Evolutionary conservation across 345 rosid genomes (phyloP).

Genomic region (Moricandia arvensis): DNA sequence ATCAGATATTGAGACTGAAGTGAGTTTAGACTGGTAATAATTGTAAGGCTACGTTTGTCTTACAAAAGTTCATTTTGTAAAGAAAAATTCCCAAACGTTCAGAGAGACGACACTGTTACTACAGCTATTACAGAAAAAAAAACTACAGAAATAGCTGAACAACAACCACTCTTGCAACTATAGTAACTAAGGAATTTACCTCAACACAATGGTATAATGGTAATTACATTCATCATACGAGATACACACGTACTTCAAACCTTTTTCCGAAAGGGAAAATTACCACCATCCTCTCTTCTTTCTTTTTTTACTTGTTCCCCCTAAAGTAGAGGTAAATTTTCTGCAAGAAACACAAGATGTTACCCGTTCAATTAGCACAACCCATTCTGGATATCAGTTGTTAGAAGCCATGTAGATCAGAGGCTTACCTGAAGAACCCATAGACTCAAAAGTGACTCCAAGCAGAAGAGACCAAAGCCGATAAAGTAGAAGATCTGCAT

Average conservation of each 20-base stretch:
- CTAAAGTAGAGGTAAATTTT: conserved; percentile 82
- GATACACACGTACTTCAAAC: conserved; percentile 22
- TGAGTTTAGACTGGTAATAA: neutral
- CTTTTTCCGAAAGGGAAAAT: neutral
- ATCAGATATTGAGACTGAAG: neutral
- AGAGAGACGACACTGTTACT: neutral
- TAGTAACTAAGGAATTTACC: conserved; percentile 28
- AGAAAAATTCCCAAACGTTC: too few relatives aligned
- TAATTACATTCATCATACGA: conserved; percentile 32
- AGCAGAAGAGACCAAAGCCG: conserved; percentile 91
- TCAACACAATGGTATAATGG: conserved; percentile 28
- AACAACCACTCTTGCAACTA: conserved; percentile 24
- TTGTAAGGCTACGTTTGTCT: neutral
- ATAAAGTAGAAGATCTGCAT: conserved; percentile 86
- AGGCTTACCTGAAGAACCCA: conserved; percentile 94
- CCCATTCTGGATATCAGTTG: neutral
- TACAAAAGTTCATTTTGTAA: too few relatives aligned
- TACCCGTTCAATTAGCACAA: neutral
- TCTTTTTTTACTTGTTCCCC: conserved; percentile 57
- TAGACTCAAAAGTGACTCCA: conserved; percentile 84
- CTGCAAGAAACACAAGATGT: conserved; percentile 44
- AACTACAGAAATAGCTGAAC: conserved; percentile 27
- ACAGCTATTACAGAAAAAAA: conserved; percentile 6
- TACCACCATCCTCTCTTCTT: conserved; percentile 14
- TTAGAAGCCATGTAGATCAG: neutral